A percentile compares a stretch with the other conserved stretches of the same genome.
Conservation (phyloP, 208 protist genomes). For the Leishmania turanica region DNA sequence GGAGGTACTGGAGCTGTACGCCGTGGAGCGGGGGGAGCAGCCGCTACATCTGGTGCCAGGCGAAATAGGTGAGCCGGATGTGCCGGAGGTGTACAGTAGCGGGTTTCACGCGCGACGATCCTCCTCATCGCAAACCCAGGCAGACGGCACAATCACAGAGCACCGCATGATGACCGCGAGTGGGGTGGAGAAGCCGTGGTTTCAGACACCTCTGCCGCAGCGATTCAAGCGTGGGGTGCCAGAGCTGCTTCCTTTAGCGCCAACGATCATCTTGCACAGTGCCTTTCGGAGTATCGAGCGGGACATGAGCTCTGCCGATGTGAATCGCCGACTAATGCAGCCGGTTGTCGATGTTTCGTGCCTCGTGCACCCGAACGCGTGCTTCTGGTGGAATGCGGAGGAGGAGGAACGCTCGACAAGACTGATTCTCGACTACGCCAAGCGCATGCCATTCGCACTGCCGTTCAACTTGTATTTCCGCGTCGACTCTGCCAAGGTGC, state of each 20-base stretch:
- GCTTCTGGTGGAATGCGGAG: constrained; percentile 82
- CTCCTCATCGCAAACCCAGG: background rate
- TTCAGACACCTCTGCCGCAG: constrained; percentile 67
- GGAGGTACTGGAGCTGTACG: constrained; percentile 90
- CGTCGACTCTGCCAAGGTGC: constrained; percentile 60
- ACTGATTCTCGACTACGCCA: constrained; percentile 86
- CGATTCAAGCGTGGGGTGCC: constrained; percentile 67
- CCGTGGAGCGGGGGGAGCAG: constrained; percentile 71
- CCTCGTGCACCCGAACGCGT: constrained; percentile 77
- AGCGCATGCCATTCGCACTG: constrained; percentile 81
- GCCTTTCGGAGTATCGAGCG: constrained; percentile 61
- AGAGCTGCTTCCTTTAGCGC: constrained; percentile 69
- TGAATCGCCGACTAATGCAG: constrained; percentile 70
- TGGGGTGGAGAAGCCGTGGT: constrained; percentile 77
- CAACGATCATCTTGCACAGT: constrained; percentile 73
- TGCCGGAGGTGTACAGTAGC: constrained; percentile 62
- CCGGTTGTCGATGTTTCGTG: constrained; percentile 82
- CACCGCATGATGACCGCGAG: constrained; percentile 61
- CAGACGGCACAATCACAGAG: constrained; percentile 34
- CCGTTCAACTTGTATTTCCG: constrained; percentile 90
- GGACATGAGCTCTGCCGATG: constrained; percentile 29
- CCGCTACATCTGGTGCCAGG: constrained; percentile 61
- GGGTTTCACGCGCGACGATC: constrained; percentile 53
- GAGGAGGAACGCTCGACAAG: constrained; percentile 71
- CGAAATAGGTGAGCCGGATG: constrained; percentile 76